These are phyloP conservation scores for Xerocomus nothofagi DNA, from an alignment of 1,284 basidiomycete species.

Conservation along the genomic window DNA sequence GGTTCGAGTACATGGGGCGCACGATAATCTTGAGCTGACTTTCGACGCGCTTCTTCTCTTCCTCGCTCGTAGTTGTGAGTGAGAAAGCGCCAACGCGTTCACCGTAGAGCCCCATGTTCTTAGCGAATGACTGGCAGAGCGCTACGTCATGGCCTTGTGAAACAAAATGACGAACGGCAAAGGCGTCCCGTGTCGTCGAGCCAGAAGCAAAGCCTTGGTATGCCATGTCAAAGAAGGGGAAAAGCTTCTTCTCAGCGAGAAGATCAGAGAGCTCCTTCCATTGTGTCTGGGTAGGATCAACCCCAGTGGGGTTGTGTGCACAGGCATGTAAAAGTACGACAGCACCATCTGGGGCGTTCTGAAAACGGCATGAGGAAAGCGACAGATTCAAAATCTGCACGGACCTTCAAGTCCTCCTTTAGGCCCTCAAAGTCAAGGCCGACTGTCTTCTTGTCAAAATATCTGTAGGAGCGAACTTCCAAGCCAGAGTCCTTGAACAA, in stretches of 20 bases:
- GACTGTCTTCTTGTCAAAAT: conserved; percentile 94
- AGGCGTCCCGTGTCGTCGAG: conserved; percentile 86
- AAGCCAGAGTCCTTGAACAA: conserved; percentile 89
- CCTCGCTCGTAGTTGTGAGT: conserved; percentile 67
- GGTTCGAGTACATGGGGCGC: conserved; percentile 98
- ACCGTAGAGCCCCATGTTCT: conserved; percentile 99
- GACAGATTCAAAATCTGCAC: conserved; percentile 20
- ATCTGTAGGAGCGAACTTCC: conserved; percentile 90
- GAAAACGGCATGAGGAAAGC: conserved; percentile 6
- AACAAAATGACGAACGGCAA: conserved; percentile 94
- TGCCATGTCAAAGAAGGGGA: conserved; percentile 97
- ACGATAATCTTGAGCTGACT: conserved; percentile 96
- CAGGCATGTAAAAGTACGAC: conserved; percentile 90
- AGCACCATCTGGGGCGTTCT: conserved; percentile 77
- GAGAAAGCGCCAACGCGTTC: conserved; percentile 97
- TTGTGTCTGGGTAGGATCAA: conserved; percentile 93
- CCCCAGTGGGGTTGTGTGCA: conserved; percentile 97
- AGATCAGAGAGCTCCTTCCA: conserved; percentile 93
- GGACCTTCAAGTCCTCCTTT: conserved; percentile 80
- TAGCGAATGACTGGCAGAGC: conserved; percentile 94
- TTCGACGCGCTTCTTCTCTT: conserved; percentile 88
- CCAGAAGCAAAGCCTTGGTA: conserved; percentile 97
- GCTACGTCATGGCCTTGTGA: conserved; percentile 85
- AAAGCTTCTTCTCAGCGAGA: conserved; percentile 83
- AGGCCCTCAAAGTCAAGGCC: conserved; percentile 93